Evolutionary conservation across 2,329 filamentous ascomycete genomes (phyloP).

Genomic region (Hyphodiscus sp.): DNA sequence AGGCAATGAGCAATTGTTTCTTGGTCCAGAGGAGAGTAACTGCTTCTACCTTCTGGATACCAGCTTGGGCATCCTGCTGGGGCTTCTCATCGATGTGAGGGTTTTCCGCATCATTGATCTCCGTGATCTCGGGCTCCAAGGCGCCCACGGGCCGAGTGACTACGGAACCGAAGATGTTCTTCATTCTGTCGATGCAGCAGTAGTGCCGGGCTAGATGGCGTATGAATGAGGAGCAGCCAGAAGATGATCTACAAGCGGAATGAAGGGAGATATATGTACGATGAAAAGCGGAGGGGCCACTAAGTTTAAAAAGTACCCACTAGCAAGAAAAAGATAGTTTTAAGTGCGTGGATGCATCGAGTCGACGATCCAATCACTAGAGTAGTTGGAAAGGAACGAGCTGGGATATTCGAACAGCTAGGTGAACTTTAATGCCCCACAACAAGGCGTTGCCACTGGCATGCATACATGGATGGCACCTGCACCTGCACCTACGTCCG

Average conservation of each 20-base stretch:
- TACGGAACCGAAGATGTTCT: neutral
- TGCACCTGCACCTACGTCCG: too few relatives aligned
- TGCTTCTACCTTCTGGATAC: slow-evolving; percentile 44
- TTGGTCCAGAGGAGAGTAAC: slow-evolving; percentile 44
- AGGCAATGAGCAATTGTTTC: neutral
- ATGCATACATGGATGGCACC: too few relatives aligned
- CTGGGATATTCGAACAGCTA: too few relatives aligned
- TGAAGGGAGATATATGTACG: too few relatives aligned
- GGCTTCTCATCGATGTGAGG: neutral
- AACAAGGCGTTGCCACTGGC: too few relatives aligned
- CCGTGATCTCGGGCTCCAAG: neutral
- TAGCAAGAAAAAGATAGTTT: too few relatives aligned
- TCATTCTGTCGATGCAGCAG: neutral
- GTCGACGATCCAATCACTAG: too few relatives aligned
- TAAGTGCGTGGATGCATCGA: too few relatives aligned
- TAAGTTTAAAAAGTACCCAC: too few relatives aligned
- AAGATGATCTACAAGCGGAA: neutral
- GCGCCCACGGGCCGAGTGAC: neutral
- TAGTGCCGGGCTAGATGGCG: neutral
- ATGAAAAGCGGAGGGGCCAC: too few relatives aligned
- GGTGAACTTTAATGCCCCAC: too few relatives aligned
- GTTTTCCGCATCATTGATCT: neutral
- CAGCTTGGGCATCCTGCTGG: slow-evolving; percentile 13
- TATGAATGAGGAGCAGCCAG: neutral
- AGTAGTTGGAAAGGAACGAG: too few relatives aligned